Evolutionary conservation across 139 green algal genomes (phyloP).

Genomic region (Volvox africanus): DNA sequence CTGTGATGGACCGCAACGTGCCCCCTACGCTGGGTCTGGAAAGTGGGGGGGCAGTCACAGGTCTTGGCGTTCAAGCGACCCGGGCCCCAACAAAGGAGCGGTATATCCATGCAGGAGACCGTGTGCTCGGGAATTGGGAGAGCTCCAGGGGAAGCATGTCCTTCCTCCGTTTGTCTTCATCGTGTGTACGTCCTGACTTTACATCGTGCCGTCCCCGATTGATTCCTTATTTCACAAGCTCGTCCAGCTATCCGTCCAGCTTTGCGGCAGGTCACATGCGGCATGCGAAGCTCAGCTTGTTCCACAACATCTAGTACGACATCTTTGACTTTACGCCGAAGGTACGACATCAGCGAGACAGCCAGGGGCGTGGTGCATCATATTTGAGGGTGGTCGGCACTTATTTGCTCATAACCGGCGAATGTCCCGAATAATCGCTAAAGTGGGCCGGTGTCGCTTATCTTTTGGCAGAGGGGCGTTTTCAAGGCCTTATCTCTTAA

Average conservation of each 20-base stretch:
- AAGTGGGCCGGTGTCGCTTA: not conserved
- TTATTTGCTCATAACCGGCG: not conserved
- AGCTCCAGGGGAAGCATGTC: too few relatives aligned
- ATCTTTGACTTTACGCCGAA: slow-evolving; percentile 81
- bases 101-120: too few relatives aligned
- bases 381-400: not conserved
- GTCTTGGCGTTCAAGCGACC: too few relatives aligned
- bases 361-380: not conserved
- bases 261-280: slow-evolving; percentile 62
- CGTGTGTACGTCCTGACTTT: too few relatives aligned
- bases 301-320: slow-evolving; percentile 80
- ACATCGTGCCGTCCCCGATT: too few relatives aligned
- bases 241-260: not conserved
- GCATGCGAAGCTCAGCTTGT: slow-evolving; percentile 53
- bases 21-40: too few relatives aligned
- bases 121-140: too few relatives aligned
- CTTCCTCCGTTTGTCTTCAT: too few relatives aligned
- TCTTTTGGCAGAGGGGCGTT: not conserved
- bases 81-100: too few relatives aligned
- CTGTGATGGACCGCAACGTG: too few relatives aligned
- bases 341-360: not conserved
- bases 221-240: too few relatives aligned
- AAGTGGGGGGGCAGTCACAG: too few relatives aligned
- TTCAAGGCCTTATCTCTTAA: not conserved
- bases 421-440: not conserved